Evolutionary conservation across 768 basidiomycete species (phyloP).

Genomic region (Pleurotus djamor): DNA sequence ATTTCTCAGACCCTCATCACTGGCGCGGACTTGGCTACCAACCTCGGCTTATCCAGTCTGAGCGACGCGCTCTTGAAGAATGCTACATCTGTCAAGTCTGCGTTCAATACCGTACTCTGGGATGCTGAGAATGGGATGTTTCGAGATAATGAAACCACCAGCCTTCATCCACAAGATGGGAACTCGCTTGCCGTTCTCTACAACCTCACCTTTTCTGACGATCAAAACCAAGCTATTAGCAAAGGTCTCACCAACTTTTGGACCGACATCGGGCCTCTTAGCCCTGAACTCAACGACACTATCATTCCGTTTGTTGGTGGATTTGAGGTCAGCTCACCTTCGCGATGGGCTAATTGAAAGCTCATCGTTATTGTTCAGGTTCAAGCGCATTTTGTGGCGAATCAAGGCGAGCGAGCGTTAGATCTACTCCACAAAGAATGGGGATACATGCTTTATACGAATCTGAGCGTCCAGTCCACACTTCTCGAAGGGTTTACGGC

Average conservation of each 20-base stretch:
- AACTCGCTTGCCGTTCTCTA: conserved; percentile 47
- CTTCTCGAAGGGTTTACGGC: conserved; percentile 45
- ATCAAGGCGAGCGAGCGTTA: conserved; percentile 42
- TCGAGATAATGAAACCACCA: conserved; percentile 40
- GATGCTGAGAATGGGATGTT: conserved; percentile 39
- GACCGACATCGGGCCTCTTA: conserved; percentile 45
- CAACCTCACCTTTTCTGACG: conserved; percentile 35
- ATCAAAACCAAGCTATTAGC: conserved; percentile 40
- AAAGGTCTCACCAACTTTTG: conserved; percentile 42
- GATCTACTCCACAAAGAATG: conserved; percentile 44
- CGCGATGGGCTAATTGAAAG: background rate
- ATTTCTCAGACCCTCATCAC: conserved; percentile 26
- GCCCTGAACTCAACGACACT: conserved; percentile 48
- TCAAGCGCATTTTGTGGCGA: conserved; percentile 47
- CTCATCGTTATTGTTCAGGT: conserved; percentile 25
- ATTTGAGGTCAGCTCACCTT: conserved; percentile 33
- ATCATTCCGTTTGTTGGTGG: conserved; percentile 53
- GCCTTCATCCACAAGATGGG: conserved; percentile 46
- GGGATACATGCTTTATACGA: conserved; percentile 50
- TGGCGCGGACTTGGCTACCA: conserved; percentile 30
- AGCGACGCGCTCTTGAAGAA: conserved; percentile 25
- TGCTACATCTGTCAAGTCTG: conserved; percentile 33
- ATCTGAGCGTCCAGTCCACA: conserved; percentile 35
- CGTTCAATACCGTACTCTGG: conserved; percentile 44
- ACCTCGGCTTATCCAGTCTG: conserved; percentile 20